phyloP scores from a whole-genome alignment of 2,329 filamentous ascomycete species.

The Fusarium succisae region DNA sequence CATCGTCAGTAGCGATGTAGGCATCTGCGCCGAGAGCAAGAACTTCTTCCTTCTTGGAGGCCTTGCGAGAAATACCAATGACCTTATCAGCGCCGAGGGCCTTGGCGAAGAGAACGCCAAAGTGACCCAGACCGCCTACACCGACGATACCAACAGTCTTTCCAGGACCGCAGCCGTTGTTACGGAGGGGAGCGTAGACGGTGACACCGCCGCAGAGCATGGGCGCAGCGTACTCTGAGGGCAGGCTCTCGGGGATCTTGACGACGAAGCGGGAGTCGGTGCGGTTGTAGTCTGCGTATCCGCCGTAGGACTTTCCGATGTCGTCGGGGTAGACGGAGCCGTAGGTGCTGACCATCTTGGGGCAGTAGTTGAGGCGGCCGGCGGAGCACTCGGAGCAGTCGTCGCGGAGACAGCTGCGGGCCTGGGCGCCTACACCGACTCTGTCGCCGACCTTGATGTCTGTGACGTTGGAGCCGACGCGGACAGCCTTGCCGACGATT shows the following conservation, averaged over 20 bases:
- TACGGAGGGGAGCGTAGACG: conserved; percentile 67
- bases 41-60: conserved; percentile 63
- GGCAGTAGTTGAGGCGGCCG: conserved; percentile 55
- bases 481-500: conserved; percentile 67
- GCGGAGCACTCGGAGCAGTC: conserved; percentile 53
- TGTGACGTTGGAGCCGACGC: conserved; percentile 59
- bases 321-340: conserved; percentile 60
- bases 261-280: conserved; percentile 56
- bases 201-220: conserved; percentile 78
- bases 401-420: conserved; percentile 59
- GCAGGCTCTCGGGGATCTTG: conserved; percentile 54
- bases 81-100: conserved; percentile 70
- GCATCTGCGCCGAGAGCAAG: conserved; percentile 65
- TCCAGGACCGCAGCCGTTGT: conserved; percentile 71
- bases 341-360: conserved; percentile 59
- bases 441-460: conserved; percentile 68
- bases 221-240: conserved; percentile 60
- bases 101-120: conserved; percentile 73
- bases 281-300: conserved; percentile 49
- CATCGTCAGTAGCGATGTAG: conserved; percentile 54
- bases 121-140: conserved; percentile 73
- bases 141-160: conserved; percentile 74
- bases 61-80: conserved; percentile 65
- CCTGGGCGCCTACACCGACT: conserved; percentile 70
- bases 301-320: conserved; percentile 55